Evolutionary conservation across 2,329 filamentous ascomycete genomes (phyloP).

Genomic region (Colletotrichum truncatum): DNA sequence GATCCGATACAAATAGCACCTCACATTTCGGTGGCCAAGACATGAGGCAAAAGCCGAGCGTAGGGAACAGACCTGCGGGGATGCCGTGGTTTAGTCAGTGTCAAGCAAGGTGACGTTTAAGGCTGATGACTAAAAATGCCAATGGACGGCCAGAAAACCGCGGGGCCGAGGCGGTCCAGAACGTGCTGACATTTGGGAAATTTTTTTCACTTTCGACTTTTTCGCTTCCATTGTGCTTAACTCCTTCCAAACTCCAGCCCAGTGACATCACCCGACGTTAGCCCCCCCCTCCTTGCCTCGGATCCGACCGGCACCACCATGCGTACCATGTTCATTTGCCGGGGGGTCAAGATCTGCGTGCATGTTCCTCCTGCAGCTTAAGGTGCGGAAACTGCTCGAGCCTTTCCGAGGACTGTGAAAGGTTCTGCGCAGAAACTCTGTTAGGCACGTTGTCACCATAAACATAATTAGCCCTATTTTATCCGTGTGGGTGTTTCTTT

Average conservation of each 20-base stretch:
- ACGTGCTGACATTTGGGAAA: neutral
- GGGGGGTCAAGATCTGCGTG: neutral
- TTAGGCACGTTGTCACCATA: neutral
- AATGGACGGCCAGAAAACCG: neutral
- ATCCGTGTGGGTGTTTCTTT: neutral
- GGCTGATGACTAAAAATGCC: conserved; percentile 21
- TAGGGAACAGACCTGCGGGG: neutral
- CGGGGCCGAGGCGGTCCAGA: neutral
- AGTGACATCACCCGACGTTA: conserved; percentile 18
- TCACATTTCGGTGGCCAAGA: neutral
- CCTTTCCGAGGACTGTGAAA: conserved; percentile 6
- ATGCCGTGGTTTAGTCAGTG: conserved; percentile 21
- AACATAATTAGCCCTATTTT: neutral
- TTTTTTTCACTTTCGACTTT: neutral
- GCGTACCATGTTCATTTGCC: neutral
- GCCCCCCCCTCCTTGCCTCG: neutral
- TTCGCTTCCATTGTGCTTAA: neutral
- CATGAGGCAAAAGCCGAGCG: conserved; percentile 12
- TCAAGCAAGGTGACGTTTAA: conserved; percentile 29
- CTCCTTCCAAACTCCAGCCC: conserved; percentile 12
- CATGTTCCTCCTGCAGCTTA: neutral
- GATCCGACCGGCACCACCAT: conserved; percentile 12
- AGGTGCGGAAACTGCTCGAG: conserved; percentile 16
- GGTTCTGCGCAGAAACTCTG: conserved; percentile 4
- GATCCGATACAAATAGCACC: neutral